A percentile compares a stretch with the other conserved stretches of the same genome.
Conservation (phyloP, 2,329 filamentous ascomycete genomes). For the Hymenotorrendiella dingleyae region DNA sequence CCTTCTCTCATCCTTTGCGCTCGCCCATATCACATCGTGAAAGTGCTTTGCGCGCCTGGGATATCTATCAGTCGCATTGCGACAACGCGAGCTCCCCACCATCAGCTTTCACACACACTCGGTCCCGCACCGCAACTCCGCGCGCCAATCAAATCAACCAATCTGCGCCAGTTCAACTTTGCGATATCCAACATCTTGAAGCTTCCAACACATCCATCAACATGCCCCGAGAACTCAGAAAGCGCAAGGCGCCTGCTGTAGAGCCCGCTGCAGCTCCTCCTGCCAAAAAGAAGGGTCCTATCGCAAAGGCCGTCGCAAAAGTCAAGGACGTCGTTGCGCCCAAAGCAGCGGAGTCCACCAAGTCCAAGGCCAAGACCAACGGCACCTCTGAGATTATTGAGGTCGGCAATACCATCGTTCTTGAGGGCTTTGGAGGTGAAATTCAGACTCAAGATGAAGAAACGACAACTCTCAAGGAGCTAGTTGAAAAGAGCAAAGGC, state of each 20-base stretch:
- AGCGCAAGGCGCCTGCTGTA: slow-evolving; percentile 50
- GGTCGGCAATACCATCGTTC: slow-evolving; percentile 49
- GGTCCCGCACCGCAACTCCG: slow-evolving; percentile 1
- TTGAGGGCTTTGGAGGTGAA: slow-evolving; percentile 61
- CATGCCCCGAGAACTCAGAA: slow-evolving; percentile 55
- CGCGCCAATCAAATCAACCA: slow-evolving; percentile 19
- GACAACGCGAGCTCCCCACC: neutral
- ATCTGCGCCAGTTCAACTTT: too few relatives aligned
- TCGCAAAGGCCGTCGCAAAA: slow-evolving; percentile 35
- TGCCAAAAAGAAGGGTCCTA: slow-evolving; percentile 40
- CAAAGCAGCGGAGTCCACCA: slow-evolving; percentile 20
- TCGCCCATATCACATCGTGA: slow-evolving; percentile 5
- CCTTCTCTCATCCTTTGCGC: neutral
- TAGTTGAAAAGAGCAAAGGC: slow-evolving; percentile 75
- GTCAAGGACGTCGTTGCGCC: slow-evolving; percentile 31
- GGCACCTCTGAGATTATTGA: slow-evolving; percentile 32
- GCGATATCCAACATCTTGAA: too few relatives aligned
- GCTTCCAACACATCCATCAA: slow-evolving; percentile 7
- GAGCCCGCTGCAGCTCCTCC: slow-evolving; percentile 41
- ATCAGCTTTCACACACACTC: neutral
- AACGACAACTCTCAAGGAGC: slow-evolving; percentile 71
- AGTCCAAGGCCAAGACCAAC: slow-evolving; percentile 25
- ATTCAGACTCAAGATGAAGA: slow-evolving; percentile 80
- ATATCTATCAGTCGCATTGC: neutral
- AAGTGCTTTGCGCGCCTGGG: neutral